Percentiles rank a stretch among this genome's conserved stretches.
These are phyloP conservation scores for Stemphylium vesicarium DNA, from an alignment of 2,329 filamentous ascomycete species.

Conservation along the genomic window DNA sequence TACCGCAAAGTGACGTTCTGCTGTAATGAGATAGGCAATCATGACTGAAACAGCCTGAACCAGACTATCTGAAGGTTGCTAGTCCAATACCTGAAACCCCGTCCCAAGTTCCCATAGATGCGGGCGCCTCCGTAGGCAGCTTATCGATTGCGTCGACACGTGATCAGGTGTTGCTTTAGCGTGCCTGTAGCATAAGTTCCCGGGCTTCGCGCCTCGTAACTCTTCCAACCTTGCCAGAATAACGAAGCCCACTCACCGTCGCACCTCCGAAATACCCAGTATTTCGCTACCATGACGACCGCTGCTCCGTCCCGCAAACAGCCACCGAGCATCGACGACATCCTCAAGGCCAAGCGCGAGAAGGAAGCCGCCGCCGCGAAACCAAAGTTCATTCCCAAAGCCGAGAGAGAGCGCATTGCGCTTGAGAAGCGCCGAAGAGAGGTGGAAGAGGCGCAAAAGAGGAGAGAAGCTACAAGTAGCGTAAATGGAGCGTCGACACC, in stretches of 20 bases:
- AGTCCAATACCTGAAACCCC: too few species aligned
- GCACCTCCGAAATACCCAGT: neutral
- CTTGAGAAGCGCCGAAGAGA: constrained; percentile 79
- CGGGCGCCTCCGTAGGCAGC: neutral
- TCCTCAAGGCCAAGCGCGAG: constrained; percentile 83
- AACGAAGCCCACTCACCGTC: neutral
- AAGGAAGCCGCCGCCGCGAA: constrained; percentile 84
- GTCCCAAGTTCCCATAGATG: neutral
- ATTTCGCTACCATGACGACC: constrained; percentile 1
- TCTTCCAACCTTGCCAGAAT: neutral
- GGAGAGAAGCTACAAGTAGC: constrained; percentile 50
- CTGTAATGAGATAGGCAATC: too few species aligned
- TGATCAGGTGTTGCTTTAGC: constrained; percentile 27
- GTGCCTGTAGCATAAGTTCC: constrained; percentile 10
- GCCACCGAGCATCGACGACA: constrained; percentile 83
- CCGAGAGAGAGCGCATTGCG: constrained; percentile 79
- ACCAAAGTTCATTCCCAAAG: constrained; percentile 85
- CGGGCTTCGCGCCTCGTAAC: constrained; percentile 1
- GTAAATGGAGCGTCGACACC: constrained; percentile 4
- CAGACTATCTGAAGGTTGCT: too few species aligned
- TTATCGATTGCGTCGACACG: constrained; percentile 15
- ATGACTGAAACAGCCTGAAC: too few species aligned
- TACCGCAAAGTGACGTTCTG: too few species aligned
- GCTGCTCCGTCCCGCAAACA: constrained; percentile 35
- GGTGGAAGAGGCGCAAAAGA: constrained; percentile 64